Percentiles rank a stretch among this genome's conserved stretches.
Evolutionary conservation across 202 grass and related monocot genomes (phyloP).

Genomic region (Panicum hallii): DNA sequence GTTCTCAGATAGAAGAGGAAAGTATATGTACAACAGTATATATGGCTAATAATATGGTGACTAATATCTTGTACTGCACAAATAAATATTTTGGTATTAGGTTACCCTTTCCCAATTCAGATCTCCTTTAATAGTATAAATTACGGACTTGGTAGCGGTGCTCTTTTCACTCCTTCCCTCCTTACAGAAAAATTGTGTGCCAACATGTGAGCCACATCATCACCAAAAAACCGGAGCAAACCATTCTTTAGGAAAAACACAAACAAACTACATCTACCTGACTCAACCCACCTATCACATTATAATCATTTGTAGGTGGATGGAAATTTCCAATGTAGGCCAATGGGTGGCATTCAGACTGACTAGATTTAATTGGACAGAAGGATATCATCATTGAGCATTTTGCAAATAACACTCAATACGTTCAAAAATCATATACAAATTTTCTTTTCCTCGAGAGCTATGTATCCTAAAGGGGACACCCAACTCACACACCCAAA

Average conservation of each 20-base stretch:
- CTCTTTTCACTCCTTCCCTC: not conserved
- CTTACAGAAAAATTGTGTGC: not conserved
- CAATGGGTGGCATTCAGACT: conserved; percentile 8
- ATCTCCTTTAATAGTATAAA: not conserved
- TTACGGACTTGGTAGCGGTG: not conserved
- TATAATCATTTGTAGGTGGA: not conserved
- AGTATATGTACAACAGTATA: not conserved
- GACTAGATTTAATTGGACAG: not conserved
- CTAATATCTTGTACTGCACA: not conserved
- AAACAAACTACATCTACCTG: conserved; percentile 9
- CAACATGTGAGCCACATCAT: not conserved
- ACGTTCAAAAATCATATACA: not conserved
- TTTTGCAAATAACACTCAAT: not conserved
- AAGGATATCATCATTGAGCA: not conserved
- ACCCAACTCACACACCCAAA: not conserved
- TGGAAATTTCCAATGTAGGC: not conserved
- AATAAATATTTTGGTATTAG: not conserved
- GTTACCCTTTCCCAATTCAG: not conserved
- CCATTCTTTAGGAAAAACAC: not conserved
- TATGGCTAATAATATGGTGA: not conserved
- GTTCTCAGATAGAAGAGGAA: not conserved
- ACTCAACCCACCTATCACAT: not conserved
- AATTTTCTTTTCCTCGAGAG: not conserved
- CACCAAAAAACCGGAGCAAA: not conserved
- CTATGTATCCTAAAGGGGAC: not conserved